Evolutionary conservation across 352 stramenopile species (phyloP), one percentile per base, ranked within the genome.

Genomic region (Globisporangium megalacanthum): DNA sequence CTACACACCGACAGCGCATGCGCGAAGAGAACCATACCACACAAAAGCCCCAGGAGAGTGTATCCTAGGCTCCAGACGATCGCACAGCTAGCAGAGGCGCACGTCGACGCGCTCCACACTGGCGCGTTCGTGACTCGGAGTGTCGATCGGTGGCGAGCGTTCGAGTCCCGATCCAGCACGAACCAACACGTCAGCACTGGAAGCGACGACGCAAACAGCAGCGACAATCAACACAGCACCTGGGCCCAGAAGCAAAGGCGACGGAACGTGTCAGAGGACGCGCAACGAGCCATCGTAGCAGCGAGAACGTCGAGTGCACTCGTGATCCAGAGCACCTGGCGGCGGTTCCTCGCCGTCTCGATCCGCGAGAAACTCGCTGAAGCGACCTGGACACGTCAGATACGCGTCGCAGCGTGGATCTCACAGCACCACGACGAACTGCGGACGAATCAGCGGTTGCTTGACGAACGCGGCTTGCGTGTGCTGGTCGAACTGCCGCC

Each of bases 281-380:
- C 64, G 9, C 22, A 20, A 4, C 60, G 46, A 19, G 65, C 72
- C 1, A 61, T 61, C 10, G 57, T 42, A 14, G 55, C 66, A 5
- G 65, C 72, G 22, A 66, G 67, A 35, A 29, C 66, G 14, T 80
- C 71, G 0, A 71, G 66, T 1, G 67, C 71, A 29, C 44, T 88
- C 6, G 79, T 87, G 37, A 69, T 87, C 22, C 79, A 87, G 50
- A 72, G 62, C 36, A 64, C 62, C 0, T 87, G 76, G 76, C 59
- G 73, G 52, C 69, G 56, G 6, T 61, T 69, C 10, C 65, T 52
- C 11, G 76, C 79, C 3, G 29, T 69, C 17, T 33, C 48, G 4
- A 29, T 70, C 1, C 75, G 68, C 17, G 47, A 61, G n/a, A 60
- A 57, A 7, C 55, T 73, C n/a, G 41, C 65, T 13, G 31, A 19